Conservation (phyloP, 1,284 basidiomycete species). For the Pseudozyma thailandica region DNA sequence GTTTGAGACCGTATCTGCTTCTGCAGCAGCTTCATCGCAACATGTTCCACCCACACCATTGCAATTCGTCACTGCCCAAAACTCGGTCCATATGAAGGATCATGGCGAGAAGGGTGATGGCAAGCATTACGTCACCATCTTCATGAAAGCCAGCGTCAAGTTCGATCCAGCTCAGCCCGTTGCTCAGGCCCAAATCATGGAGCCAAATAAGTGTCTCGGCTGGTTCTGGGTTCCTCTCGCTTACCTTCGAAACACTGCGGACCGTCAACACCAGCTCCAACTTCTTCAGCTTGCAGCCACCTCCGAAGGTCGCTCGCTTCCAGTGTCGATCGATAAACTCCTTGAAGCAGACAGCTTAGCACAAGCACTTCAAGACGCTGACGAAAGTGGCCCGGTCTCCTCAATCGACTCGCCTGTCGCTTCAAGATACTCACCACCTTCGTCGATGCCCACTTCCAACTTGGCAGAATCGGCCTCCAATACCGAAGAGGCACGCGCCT, state of each 20-base stretch:
- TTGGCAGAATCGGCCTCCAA: neutral
- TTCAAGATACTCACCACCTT: constrained; percentile 1
- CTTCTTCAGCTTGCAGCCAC: constrained; percentile 28
- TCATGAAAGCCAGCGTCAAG: constrained; percentile 51
- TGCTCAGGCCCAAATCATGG: constrained; percentile 44
- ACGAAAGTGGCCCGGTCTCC: constrained; percentile 8
- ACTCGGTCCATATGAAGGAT: constrained; percentile 48
- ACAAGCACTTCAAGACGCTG: constrained; percentile 32
- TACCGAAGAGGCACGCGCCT: constrained; percentile 31
- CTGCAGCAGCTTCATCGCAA: neutral
- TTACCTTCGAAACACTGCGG: constrained; percentile 35
- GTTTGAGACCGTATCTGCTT: neutral
- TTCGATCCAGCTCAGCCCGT: constrained; percentile 10
- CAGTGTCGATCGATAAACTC: constrained; percentile 49
- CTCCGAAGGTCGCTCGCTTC: constrained; percentile 31
- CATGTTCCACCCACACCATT: constrained; percentile 20
- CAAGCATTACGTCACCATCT: constrained; percentile 67
- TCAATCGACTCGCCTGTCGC: constrained; percentile 7
- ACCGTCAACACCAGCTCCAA: constrained; percentile 34
- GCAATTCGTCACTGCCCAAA: constrained; percentile 50
- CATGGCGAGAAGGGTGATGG: constrained; percentile 25
- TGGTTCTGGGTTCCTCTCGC: constrained; percentile 60
- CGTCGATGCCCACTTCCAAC: no score
- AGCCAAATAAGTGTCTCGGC: constrained; percentile 62
- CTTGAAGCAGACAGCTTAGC: constrained; percentile 47